Base-by-base conservation (phyloP, 2,329 filamentous ascomycete species). In the Plectosphaerella cucumerina region DNA sequence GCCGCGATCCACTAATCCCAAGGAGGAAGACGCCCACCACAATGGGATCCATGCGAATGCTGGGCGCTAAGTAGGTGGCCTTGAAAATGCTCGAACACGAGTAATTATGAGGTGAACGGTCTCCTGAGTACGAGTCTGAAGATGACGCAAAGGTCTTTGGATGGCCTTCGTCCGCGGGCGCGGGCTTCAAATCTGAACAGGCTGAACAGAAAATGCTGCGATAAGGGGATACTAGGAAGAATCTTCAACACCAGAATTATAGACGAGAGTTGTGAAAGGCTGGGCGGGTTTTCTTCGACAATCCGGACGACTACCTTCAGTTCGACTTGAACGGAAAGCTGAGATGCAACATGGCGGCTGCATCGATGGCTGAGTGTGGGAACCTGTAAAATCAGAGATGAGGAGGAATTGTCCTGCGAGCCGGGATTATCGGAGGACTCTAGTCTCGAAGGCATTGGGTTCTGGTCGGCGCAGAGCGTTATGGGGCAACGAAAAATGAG, bases 1-100 rank as follows among this genome's bases (percentile, higher is more conserved):
- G 15, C 47, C 51, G 42, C 53, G 50, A 41, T 52, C 50, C 41
- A 33, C 48, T 10, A 47, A 55, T 33, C 22, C 44, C 47, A 31
- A 35, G 15, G 50, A 18, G 15, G 53, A 55, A 8, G 26, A 31
- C 26, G 26, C 26, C 12, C 26, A 31, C 26, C 54, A 52, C 37
- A 39, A 23, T n/a, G 39, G 50, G 22, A 56, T n/a, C n/a, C n/a
- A n/a, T 54, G 50, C 43, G 50, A 20, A 44, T 26, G 20, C 43
- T 56, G 33, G 52, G 52, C 8, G 44, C 52, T 4, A 17, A 50
- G 11, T 50, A 23, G 49, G 43, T 33, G 49, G 21, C 35, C 35
- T 37, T 14, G 35, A 18, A 6, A 3, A 37, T 10, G 17, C 3
- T 14, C 9, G 35, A 37, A n/a, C n/a, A n/a, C n/a, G 14, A 8